Percentiles rank a stretch among this genome's conserved stretches.
phyloP scores from a whole-genome alignment of 2,329 filamentous ascomycete genomes.

The Talaromyces sp. region DNA sequence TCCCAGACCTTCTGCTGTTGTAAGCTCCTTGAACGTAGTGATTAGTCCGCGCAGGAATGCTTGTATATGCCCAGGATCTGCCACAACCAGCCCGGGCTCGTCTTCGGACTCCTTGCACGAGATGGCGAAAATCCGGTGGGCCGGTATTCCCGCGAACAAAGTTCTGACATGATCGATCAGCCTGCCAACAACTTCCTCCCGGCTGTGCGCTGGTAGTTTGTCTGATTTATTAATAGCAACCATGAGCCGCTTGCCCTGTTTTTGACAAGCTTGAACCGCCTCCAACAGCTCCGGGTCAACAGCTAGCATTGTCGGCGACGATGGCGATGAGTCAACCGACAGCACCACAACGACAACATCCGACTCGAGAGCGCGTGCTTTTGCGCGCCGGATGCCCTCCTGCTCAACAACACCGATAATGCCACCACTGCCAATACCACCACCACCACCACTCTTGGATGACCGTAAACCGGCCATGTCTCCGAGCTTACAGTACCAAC shows the following conservation, averaged over 20 bases:
- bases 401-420: conserved; percentile 70
- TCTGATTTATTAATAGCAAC: conserved; percentile 61
- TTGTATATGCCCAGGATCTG: conserved; percentile 63
- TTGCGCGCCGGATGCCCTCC: conserved; percentile 86
- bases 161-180: conserved; percentile 36
- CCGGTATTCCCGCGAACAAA: conserved; percentile 40
- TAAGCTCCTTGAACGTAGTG: conserved; percentile 56
- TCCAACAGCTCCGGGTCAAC: conserved; percentile 55
- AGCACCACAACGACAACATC: conserved; percentile 81
- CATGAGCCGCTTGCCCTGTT: conserved; percentile 50
- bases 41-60: conserved; percentile 63
- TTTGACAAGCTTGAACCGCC: conserved; percentile 48
- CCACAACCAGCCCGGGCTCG: neutral
- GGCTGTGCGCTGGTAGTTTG: conserved; percentile 28
- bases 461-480: conserved; percentile 86
- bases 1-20: conserved; percentile 32
- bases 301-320: conserved; percentile 26
- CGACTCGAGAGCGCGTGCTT: conserved; percentile 72
- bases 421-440: conserved; percentile 9
- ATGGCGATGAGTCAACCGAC: conserved; percentile 48
- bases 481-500: conserved; percentile 88
- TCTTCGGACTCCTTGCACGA: conserved; percentile 64
- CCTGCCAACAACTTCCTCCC: conserved; percentile 11
- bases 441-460: conserved; percentile 13
- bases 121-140: conserved; percentile 55